Base-by-base conservation (phyloP, 352 stramenopile species). In the Phytophthora agathidicida region DNA sequence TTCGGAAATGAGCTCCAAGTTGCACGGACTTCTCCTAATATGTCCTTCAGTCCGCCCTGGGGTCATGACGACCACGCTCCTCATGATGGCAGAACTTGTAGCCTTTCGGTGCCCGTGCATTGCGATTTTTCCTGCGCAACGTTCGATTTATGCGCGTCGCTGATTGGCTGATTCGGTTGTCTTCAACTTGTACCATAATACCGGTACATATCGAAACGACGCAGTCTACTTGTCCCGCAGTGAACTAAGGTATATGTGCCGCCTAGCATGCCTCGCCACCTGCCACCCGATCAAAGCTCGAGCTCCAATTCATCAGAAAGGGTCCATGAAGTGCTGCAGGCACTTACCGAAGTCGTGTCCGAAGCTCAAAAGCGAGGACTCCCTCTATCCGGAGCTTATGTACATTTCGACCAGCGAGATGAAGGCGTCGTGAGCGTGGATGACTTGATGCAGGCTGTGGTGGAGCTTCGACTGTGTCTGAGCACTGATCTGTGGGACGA, bases 321-420 rank as follows among this genome's bases (percentile, higher is more conserved):
- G 28, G 62, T 33, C 17, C 58, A 24, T 14, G 41, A 65, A 24
- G 45, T 83, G 5, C 51, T 91, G 0, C 46, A 60, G 13, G 63
- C 70, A n/a, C 74, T 90, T 9, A 16, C 38, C n/a, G 61, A 75
- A 19, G 77, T 90, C 28, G 61, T 90, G 8, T 52, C 27, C 0
- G 80, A 88, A 46, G 77, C 80, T 27, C 56, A 71, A 26, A 60
- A 42, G 14, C 80, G 80, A 10, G 80, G 77, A 19, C 74, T 90
- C 10, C 65, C 69, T 10, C 49, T 88, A 7, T 68, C 56, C 5
- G 67, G 78, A 22, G 86, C 77, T 22, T 90, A 82, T 31, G 55
- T 67, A 8, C 80, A 90, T 54, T 90, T 90, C 31, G 77, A 86
- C 43, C 75, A 73, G 7, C 47, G 39, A 3, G 71, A 68, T 11